Evolutionary conservation across 257 asterid species (phyloP), one percentile per base, ranked within the genome.

Genomic region (Linaria vulgaris): DNA sequence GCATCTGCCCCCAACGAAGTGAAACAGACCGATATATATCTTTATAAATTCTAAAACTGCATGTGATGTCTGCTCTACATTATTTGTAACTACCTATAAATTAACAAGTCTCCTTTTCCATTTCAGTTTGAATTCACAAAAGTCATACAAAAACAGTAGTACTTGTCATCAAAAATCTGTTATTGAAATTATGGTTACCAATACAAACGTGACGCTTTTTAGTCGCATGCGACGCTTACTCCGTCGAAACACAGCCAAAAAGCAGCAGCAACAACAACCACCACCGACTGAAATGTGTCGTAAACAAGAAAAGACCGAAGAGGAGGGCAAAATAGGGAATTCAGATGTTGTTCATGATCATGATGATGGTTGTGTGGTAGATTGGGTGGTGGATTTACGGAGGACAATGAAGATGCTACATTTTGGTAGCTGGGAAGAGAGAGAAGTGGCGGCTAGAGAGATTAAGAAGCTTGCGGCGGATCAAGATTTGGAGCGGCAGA

Each of bases 341-440:
- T 44, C 49, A 44, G 1, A 34, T 2, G 34, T 6, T 7, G 41
- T 34, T 15, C 68, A 34, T 21, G 7, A 17, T 12, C 73, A 53
- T 11, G 71, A 34, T 31, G 11, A 23, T 12, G 73, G 47, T 38
- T 41, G 49, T 57, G 47, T 38, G 43, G 49, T 57, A 39, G 34
- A 63, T 34, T 82, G 83, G 89, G 71, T 74, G 83, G 74, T 51
- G 69, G 61, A 6, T 64, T 61, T 91, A 77, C 84, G 69, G 23
- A 85, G 68, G 69, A 78, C 88, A 2, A 95, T 88, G 60, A 91
- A 88, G 79, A 81, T 78, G 76, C 92, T 91, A 68, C 96, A 86
- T 76, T 91, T 91, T 43, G 98, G 98, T 70, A 74, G 75, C 49
- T 81, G 84, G 87, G 88, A 84, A 12, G 96, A 91, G 70, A 86